A percentile compares a stretch with the other conserved stretches of the same genome.
These are phyloP conservation scores for Ophiocordyceps camponoti-floridani DNA, from an alignment of 2,329 filamentous ascomycete species.

Conservation along the genomic window DNA sequence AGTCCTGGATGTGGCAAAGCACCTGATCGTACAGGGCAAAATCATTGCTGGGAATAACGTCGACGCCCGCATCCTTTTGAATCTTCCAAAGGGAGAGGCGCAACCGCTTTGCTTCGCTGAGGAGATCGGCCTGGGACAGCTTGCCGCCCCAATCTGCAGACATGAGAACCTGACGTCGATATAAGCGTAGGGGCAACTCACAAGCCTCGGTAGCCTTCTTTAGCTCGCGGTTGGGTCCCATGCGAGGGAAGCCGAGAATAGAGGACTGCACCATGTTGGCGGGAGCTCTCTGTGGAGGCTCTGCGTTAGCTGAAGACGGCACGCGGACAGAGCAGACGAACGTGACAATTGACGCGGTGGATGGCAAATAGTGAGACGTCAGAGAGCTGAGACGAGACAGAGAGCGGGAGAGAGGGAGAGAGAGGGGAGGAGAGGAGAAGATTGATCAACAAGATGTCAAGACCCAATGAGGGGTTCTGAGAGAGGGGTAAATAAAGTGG, in stretches of 20 bases:
- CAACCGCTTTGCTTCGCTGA: constrained; percentile 91
- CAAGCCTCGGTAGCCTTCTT: constrained; percentile 99
- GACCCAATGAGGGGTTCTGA: too few relatives aligned
- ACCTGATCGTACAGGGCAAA: constrained; percentile 98
- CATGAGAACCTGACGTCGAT: constrained; percentile 4
- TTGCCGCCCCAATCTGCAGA: constrained; percentile 66
- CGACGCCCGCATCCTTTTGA: constrained; percentile 95
- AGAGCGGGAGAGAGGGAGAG: too few relatives aligned
- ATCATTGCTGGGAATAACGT: constrained; percentile 98
- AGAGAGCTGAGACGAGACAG: too few relatives aligned
- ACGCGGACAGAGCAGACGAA: too few relatives aligned
- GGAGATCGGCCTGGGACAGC: constrained; percentile 76
- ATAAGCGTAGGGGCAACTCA: constrained; percentile 19
- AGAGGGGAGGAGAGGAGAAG: too few relatives aligned
- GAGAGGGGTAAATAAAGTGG: too few relatives aligned
- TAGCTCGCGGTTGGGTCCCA: constrained; percentile 95
- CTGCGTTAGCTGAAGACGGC: constrained; percentile 1
- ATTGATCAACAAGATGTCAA: too few relatives aligned
- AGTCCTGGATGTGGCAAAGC: constrained; percentile 94
- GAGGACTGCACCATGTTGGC: constrained; percentile 47
- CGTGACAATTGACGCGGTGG: too few relatives aligned
- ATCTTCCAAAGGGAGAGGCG: constrained; percentile 98
- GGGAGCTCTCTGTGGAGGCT: constrained; percentile 6
- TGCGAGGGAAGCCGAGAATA: constrained; percentile 95
- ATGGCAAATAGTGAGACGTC: too few relatives aligned